phyloP scores from a whole-genome alignment of 225 moss, liverwort and hornwort species.

The Pseudisothecium myosuroides region DNA sequence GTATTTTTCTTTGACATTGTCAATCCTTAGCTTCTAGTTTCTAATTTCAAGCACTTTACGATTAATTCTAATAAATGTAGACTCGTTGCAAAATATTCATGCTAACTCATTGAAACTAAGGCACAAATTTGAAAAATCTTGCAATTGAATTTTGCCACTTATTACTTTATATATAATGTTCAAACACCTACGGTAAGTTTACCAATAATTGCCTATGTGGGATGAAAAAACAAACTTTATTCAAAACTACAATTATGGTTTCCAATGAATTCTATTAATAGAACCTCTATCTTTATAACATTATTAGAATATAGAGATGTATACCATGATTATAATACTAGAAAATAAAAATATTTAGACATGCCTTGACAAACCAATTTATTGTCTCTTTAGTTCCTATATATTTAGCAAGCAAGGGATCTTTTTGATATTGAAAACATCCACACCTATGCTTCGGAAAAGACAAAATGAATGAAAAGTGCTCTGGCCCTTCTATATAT shows the following conservation, averaged over 20 bases:
- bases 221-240: not conserved
- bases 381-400: not conserved
- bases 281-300: no score
- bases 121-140: not conserved
- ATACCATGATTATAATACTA: not conserved
- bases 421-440: not conserved
- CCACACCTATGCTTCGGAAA: not conserved
- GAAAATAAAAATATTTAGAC: not conserved
- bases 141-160: not conserved
- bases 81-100: not conserved
- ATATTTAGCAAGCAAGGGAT: not conserved
- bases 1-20: not conserved
- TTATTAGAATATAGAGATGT: no score
- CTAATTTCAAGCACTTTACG: not conserved
- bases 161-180: not conserved
- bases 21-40: not conserved
- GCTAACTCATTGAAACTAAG: not conserved
- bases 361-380: not conserved
- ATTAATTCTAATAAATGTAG: not conserved
- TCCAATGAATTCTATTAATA: not conserved
- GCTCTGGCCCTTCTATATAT: not conserved
- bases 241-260: not conserved
- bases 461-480: not conserved
- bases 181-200: not conserved
- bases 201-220: not conserved